Evolutionary conservation across 441 rosid genomes (phyloP).

Genomic region (Syzygium malaccense): DNA sequence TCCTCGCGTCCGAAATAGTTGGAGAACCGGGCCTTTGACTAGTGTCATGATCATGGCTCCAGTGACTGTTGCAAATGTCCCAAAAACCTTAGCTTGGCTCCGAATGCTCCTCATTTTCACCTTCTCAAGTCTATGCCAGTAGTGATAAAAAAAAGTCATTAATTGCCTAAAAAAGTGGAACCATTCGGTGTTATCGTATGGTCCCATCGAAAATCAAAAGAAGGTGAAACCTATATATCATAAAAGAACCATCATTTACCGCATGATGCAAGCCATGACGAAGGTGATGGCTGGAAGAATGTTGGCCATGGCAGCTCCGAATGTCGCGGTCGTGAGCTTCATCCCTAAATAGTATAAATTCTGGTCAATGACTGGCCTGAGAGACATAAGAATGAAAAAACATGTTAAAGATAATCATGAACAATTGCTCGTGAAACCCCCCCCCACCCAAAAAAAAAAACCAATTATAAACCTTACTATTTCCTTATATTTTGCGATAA

Average conservation of each 20-base stretch:
- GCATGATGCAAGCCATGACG: constrained; percentile 9
- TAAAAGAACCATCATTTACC: background rate
- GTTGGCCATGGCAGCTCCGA: constrained; percentile 16
- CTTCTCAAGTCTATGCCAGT: background rate
- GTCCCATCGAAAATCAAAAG: no score
- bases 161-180: no score
- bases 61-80: background rate
- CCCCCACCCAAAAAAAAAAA: no score
- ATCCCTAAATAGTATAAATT: constrained; percentile 12
- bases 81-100: background rate
- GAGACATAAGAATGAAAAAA: background rate
- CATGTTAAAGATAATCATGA: background rate
- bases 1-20: background rate
- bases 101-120: background rate
- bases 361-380: constrained; percentile 16
- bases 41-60: constrained; percentile 5
- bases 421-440: background rate
- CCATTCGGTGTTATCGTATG: no score
- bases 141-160: background rate
- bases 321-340: constrained; percentile 13
- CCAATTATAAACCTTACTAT: background rate
- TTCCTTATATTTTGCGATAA: background rate
- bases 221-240: no score
- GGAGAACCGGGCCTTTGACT: background rate
- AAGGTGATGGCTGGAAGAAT: constrained; percentile 18